Conservation (phyloP, 169 alveolate genomes). For the Fabrea salina region DNA sequence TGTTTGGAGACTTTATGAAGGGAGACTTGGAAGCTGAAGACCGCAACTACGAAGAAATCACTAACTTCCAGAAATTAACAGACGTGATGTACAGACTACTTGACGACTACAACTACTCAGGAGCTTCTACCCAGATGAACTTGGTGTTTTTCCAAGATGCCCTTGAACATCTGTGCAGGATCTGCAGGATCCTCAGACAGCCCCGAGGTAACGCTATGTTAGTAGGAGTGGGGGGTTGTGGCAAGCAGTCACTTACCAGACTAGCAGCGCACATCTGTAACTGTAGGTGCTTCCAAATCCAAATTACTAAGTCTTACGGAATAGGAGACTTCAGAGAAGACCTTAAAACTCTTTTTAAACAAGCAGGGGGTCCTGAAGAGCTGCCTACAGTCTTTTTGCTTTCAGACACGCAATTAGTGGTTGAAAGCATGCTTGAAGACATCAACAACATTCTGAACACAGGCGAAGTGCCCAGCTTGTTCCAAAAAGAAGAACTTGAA, state of each 20-base stretch:
- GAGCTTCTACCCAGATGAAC: conserved; percentile 71
- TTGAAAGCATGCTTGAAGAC: conserved; percentile 88
- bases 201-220: conserved; percentile 84
- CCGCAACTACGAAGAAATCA: conserved; percentile 76
- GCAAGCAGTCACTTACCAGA: conserved; percentile 78
- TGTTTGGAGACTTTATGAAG: conserved; percentile 72
- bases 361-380: conserved; percentile 69
- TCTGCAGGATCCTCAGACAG: conserved; percentile 74
- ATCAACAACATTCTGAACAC: conserved; percentile 87
- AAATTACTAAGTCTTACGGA: conserved; percentile 62
- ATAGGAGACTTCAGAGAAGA: conserved; percentile 58
- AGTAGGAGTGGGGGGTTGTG: conserved; percentile 90
- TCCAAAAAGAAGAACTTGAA: conserved; percentile 79
- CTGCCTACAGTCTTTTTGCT: conserved; percentile 70
- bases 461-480: conserved; percentile 90
- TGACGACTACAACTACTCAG: conserved; percentile 63
- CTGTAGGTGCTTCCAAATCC: conserved; percentile 49
- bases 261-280: conserved; percentile 73
- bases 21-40: conserved; percentile 70
- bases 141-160: conserved; percentile 84
- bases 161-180: conserved; percentile 78
- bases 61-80: conserved; percentile 56
- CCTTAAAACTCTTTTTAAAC: conserved; percentile 72
- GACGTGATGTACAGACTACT: conserved; percentile 78
- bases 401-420: conserved; percentile 86